phyloP scores from a whole-genome alignment of 2,329 filamentous ascomycete species.

The Fusarium oxysporum region DNA sequence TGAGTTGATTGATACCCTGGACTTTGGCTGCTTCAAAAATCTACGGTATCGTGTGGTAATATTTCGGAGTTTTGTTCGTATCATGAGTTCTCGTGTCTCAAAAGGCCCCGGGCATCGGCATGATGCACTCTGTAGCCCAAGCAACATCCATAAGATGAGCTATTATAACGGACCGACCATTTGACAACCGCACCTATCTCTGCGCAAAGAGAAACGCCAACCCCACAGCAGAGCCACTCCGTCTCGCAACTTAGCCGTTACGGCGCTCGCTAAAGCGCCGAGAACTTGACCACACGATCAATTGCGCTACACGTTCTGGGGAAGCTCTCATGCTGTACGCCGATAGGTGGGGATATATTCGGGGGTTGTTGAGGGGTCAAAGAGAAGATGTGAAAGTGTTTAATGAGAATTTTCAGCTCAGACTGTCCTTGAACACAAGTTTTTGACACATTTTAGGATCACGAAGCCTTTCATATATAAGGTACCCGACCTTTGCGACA shows the following conservation, averaged over 20 bases:
- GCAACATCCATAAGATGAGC: neutral
- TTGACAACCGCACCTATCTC: conserved; percentile 29
- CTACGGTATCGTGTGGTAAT: neutral
- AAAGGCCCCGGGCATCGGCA: neutral
- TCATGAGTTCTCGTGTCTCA: conserved; percentile 12
- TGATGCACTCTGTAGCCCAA: neutral
- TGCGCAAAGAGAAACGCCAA: conserved; percentile 1
- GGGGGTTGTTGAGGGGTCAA: conserved; percentile 30
- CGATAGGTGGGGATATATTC: conserved; percentile 46
- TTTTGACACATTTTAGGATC: neutral
- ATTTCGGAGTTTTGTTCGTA: conserved; percentile 1
- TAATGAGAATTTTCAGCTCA: neutral
- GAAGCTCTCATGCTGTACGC: conserved; percentile 31
- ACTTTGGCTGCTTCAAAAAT: neutral
- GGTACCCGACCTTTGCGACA: neutral
- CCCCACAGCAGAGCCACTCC: conserved; percentile 25
- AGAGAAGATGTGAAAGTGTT: neutral
- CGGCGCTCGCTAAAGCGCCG: conserved; percentile 27
- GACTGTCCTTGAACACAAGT: neutral
- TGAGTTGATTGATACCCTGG: neutral
- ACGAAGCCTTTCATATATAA: neutral
- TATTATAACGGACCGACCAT: conserved; percentile 13
- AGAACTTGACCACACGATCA: conserved; percentile 22
- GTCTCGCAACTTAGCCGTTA: conserved; percentile 4
- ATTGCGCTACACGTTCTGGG: conserved; percentile 20